phyloP scores from a whole-genome alignment of 2,329 filamentous ascomycete species.

The Fusarium tanahbumbuense region DNA sequence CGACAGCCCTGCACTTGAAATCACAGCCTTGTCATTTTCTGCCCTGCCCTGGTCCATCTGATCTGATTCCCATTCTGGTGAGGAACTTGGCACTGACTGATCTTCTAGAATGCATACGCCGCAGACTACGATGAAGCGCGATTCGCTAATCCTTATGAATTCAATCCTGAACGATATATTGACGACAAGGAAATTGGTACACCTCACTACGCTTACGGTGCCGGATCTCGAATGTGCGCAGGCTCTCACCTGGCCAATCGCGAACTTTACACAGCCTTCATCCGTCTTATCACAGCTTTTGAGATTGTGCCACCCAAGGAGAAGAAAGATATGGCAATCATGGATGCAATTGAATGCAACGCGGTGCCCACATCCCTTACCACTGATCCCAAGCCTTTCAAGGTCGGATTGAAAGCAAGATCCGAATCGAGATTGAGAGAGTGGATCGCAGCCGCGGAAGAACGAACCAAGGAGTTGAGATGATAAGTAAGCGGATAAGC shows the following conservation, averaged over 20 bases:
- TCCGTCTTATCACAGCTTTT: conserved; percentile 70
- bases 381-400: conserved; percentile 72
- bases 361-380: conserved; percentile 67
- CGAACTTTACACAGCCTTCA: conserved; percentile 70
- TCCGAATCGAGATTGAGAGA: conserved; percentile 57
- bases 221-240: conserved; percentile 72
- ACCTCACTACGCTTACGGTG: conserved; percentile 71
- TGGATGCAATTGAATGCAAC: conserved; percentile 69
- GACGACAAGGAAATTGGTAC: conserved; percentile 65
- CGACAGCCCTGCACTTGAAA: background rate
- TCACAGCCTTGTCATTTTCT: background rate
- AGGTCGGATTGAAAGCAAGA: conserved; percentile 57
- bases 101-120: conserved; percentile 73
- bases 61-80: background rate
- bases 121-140: conserved; percentile 78
- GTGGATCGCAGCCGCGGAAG: conserved; percentile 66
- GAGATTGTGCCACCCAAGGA: conserved; percentile 62
- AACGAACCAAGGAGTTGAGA: conserved; percentile 58
- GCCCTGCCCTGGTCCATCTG: background rate
- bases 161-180: conserved; percentile 78
- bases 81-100: background rate
- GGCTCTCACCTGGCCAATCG: conserved; percentile 73
- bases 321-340: conserved; percentile 60
- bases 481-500: conserved; percentile 6
- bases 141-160: conserved; percentile 71